These are phyloP conservation scores for Rhodofomes roseus DNA, from an alignment of 1,284 basidiomycete species.

Conservation along the genomic window DNA sequence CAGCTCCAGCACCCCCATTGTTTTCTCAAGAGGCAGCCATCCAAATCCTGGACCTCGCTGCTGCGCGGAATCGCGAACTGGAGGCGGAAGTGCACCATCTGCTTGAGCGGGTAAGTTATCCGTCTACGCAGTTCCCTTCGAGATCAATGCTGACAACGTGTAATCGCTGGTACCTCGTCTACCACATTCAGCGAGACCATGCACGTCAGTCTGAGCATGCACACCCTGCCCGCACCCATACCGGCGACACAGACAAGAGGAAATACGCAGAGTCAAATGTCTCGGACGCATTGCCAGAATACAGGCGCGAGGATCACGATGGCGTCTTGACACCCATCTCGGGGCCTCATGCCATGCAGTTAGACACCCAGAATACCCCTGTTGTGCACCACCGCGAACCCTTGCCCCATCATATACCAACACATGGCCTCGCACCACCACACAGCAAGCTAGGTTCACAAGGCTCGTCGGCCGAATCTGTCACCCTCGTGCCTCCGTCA, in stretches of 20 bases:
- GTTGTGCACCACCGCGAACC: no score
- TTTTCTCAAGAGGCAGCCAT: constrained; percentile 36
- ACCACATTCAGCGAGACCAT: constrained; percentile 6
- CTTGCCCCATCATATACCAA: no score
- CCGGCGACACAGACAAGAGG: not conserved
- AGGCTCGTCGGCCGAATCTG: not conserved
- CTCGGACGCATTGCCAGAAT: not conserved
- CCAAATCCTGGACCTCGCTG: constrained; percentile 35
- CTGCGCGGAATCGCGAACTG: constrained; percentile 39
- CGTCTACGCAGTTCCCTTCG: not conserved
- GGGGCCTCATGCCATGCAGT: not conserved
- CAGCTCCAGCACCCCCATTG: not conserved
- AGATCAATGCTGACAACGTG: not conserved
- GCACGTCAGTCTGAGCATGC: not conserved
- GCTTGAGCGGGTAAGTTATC: constrained; percentile 33
- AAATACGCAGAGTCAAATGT: not conserved
- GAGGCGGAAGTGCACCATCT: constrained; percentile 44
- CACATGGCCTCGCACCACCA: not conserved
- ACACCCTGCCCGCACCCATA: not conserved
- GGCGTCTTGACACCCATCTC: not conserved
- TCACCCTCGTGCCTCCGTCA: not conserved
- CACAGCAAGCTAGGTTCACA: not conserved
- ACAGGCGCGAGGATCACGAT: not conserved
- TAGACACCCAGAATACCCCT: no score
- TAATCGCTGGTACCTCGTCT: not conserved